A percentile compares a stretch with the other conserved stretches of the same genome.
These are phyloP conservation scores for Lichenothelia convexa DNA, from an alignment of 495 filamentous ascomycete species.

Conservation along the genomic window DNA sequence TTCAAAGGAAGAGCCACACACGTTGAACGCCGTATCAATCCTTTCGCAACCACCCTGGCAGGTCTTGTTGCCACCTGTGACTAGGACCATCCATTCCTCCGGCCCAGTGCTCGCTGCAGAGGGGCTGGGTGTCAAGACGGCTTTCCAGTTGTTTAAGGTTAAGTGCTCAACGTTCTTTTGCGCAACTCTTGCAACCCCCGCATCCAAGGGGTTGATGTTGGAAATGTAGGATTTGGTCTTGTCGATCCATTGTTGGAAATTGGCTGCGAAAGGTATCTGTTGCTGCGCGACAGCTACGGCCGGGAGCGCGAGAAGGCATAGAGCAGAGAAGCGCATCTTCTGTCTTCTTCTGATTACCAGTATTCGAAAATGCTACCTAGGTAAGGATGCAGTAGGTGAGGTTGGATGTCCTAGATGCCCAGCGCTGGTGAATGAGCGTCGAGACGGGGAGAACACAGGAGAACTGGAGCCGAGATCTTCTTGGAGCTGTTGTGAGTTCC, in stretches of 20 bases:
- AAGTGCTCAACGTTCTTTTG: constrained; percentile 36
- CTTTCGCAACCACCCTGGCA: constrained; percentile 49
- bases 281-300: constrained; percentile 53
- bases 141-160: constrained; percentile 54
- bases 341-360: too few species aligned
- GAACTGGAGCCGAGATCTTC: too few species aligned
- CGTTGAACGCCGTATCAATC: constrained; percentile 38
- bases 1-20: constrained; percentile 14
- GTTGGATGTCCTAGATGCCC: background rate
- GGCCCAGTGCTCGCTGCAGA: constrained; percentile 31
- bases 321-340: constrained; percentile 56
- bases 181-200: constrained; percentile 34
- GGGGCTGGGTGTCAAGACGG: constrained; percentile 42
- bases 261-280: constrained; percentile 53
- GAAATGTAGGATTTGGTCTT: constrained; percentile 42
- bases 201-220: constrained; percentile 28
- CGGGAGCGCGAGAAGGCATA: constrained; percentile 46
- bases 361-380: constrained; percentile 9
- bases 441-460: too few species aligned
- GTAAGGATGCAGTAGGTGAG: constrained; percentile 2
- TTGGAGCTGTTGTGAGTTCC: too few species aligned
- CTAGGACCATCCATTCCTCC: constrained; percentile 64
- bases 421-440: too few species aligned
- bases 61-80: constrained; percentile 75
- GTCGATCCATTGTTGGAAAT: constrained; percentile 45